phyloP scores from a whole-genome alignment of 441 rosid species.

The Euphorbia neoarborescens region DNA sequence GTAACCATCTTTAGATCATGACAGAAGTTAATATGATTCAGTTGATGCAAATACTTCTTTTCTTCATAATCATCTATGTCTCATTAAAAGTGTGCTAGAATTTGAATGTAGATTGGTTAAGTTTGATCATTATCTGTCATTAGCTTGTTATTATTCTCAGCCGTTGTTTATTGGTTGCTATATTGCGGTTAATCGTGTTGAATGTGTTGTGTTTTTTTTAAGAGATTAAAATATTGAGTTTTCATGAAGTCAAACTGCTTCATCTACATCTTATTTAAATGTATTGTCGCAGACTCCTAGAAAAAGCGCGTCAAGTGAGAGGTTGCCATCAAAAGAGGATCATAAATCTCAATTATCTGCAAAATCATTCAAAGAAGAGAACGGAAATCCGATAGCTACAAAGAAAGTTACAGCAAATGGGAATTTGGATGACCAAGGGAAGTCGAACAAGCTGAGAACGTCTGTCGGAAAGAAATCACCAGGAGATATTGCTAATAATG shows the following conservation, averaged over 20 bases:
- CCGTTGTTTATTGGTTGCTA: neutral
- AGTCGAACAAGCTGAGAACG: slow-evolving; percentile 34
- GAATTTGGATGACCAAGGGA: slow-evolving; percentile 44
- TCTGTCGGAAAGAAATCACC: slow-evolving; percentile 40
- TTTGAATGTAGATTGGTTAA: too few species aligned
- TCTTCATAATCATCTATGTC: neutral
- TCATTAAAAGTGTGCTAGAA: neutral
- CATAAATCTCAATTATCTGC: slow-evolving; percentile 35
- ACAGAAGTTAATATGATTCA: neutral
- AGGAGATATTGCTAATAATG: slow-evolving; percentile 39
- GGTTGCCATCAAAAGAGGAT: slow-evolving; percentile 50
- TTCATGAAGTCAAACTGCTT: neutral
- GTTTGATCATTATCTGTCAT: slow-evolving; percentile 4
- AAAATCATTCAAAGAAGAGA: slow-evolving; percentile 53
- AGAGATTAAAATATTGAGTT: neutral
- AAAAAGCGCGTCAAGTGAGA: slow-evolving; percentile 65
- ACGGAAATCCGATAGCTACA: slow-evolving; percentile 31
- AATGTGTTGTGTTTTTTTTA: neutral
- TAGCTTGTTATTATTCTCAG: slow-evolving; percentile 4
- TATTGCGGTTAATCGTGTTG: neutral
- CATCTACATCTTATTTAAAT: neutral
- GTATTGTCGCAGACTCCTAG: slow-evolving; percentile 53
- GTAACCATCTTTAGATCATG: slow-evolving; percentile 1
- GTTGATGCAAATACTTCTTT: neutral
- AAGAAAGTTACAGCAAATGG: slow-evolving; percentile 49